A percentile compares a stretch with the other conserved stretches of the same genome.
These are phyloP conservation scores for Globisporangium iwayamae DNA, from an alignment of 352 stramenopile genomes.

Conservation along the genomic window DNA sequence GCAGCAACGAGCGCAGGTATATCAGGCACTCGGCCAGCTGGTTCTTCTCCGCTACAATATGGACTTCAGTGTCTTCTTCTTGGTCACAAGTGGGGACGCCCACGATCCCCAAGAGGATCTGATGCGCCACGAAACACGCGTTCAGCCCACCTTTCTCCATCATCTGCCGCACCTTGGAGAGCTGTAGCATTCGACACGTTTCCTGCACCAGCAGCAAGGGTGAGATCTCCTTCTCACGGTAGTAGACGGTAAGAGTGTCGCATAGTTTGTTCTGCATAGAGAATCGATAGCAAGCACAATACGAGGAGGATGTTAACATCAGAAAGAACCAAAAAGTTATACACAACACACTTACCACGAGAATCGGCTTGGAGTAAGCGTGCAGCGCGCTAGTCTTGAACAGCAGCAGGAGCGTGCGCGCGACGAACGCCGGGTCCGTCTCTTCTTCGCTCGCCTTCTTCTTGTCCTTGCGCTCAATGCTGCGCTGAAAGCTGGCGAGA, in stretches of 20 bases:
- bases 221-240: neutral
- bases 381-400: slow-evolving; percentile 11
- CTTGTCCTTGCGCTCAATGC: slow-evolving; percentile 15
- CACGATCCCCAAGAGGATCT: neutral
- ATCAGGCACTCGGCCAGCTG: neutral
- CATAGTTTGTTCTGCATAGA: neutral
- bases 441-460: slow-evolving; percentile 30
- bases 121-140: neutral
- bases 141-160: neutral
- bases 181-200: neutral
- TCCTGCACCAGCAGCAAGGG: neutral
- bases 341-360: neutral
- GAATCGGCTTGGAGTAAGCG: slow-evolving; percentile 1
- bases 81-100: neutral
- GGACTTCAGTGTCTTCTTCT: neutral
- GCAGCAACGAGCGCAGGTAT: neutral
- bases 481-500: slow-evolving; percentile 25
- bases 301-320: neutral
- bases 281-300: neutral
- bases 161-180: neutral
- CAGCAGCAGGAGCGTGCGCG: slow-evolving; percentile 28
- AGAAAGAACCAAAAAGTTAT: neutral
- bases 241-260: neutral
- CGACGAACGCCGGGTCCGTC: slow-evolving; percentile 24
- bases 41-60: neutral